Conservation (phyloP, 306 rosid genomes). For the Senna siamea region DNA sequence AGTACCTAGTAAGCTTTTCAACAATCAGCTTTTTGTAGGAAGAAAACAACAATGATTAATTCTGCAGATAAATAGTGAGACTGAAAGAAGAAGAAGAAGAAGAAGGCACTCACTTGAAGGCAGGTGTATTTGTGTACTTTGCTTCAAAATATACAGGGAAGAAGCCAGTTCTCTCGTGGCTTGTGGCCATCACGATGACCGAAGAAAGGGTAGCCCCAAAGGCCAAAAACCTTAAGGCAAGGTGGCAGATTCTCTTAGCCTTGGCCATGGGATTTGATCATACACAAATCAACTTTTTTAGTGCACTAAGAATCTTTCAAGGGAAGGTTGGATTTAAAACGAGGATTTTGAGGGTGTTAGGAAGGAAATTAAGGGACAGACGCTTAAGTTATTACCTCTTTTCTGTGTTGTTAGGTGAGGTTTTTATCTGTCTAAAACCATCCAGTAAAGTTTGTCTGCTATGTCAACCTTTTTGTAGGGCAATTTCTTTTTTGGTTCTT, state of each 20-base stretch:
- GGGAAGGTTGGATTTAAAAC: constrained; percentile 30
- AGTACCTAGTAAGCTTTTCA: constrained; percentile 56
- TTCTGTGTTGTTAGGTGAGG: constrained; percentile 54
- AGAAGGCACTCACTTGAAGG: constrained; percentile 62
- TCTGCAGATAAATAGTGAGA: not conserved
- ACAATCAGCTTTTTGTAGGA: not conserved
- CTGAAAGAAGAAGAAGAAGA: not conserved
- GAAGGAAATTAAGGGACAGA: constrained; percentile 42
- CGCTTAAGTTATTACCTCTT: constrained; percentile 12
- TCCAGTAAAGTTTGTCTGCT: no score
- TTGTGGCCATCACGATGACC: constrained; percentile 75
- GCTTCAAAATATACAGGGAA: constrained; percentile 59
- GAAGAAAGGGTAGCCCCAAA: constrained; percentile 70
- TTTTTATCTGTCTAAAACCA: constrained; percentile 36
- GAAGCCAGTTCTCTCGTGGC: constrained; percentile 57
- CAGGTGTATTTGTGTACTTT: constrained; percentile 65
- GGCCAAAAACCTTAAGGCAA: constrained; percentile 66
- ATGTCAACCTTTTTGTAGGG: constrained; percentile 1
- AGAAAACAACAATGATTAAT: not conserved
- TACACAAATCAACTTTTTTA: not conserved
- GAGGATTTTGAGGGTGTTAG: constrained; percentile 37
- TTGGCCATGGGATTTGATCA: constrained; percentile 44
- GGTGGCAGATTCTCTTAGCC: constrained; percentile 50
- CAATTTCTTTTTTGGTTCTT: constrained; percentile 18
- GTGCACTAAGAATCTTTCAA: constrained; percentile 33